phyloP scores from a whole-genome alignment of 352 stramenopile genomes.

The Phytophthora palmivora region DNA sequence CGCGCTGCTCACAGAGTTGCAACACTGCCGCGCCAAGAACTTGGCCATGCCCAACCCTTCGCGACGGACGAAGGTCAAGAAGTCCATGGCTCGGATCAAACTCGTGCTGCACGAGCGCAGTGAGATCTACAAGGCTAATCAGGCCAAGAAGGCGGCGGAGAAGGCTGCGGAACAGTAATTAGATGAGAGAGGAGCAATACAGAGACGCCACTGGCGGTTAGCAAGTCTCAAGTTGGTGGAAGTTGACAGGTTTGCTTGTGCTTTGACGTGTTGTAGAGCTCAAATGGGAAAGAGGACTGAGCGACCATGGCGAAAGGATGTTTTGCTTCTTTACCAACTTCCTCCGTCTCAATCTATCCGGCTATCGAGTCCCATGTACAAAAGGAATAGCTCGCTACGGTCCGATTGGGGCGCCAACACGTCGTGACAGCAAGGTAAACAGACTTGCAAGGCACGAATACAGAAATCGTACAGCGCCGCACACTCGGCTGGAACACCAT shows the following conservation, averaged over 20 bases:
- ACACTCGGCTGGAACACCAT: conserved; percentile 19
- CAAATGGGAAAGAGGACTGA: not conserved
- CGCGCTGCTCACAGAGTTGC: conserved; percentile 95
- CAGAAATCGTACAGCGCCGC: conserved; percentile 16
- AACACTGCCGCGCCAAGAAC: conserved; percentile 81
- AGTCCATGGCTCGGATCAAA: conserved; percentile 90
- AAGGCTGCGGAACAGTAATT: conserved; percentile 38
- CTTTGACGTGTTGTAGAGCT: no score
- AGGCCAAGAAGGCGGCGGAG: conserved; percentile 55
- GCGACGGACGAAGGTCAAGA: conserved; percentile 87
- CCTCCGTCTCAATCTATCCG: conserved; percentile 35
- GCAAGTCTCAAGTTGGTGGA: no score
- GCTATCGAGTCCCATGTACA: conserved; percentile 17
- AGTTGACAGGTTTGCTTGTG: no score
- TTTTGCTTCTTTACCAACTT: conserved; percentile 31
- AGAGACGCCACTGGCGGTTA: not conserved
- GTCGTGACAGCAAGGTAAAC: conserved; percentile 20
- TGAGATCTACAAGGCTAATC: conserved; percentile 77
- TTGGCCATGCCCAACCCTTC: conserved; percentile 77
- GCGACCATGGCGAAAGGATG: conserved; percentile 20
- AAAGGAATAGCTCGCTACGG: conserved; percentile 18
- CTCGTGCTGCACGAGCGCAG: conserved; percentile 88
- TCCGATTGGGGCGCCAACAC: conserved; percentile 19
- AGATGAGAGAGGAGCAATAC: conserved; percentile 21
- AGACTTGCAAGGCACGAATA: conserved; percentile 19